Evolutionary conservation across 2,329 filamentous ascomycete species (phyloP), one percentile per base, ranked within the genome.

Genomic region (Colletotrichum eleusines): DNA sequence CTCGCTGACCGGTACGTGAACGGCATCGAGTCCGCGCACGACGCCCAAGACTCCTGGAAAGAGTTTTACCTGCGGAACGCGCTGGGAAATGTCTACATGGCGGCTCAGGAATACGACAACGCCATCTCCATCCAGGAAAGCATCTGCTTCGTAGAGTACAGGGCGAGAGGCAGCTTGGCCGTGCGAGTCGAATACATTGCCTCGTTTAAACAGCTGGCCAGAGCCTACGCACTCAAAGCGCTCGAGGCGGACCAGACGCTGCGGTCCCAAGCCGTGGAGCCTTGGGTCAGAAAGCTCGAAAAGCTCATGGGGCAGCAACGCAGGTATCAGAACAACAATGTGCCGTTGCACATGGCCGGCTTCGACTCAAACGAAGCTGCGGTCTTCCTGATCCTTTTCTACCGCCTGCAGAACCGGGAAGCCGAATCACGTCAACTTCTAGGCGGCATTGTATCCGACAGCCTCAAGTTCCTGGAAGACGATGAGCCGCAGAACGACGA

Each of bases 361-460:
- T 81, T 81, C 0, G 82, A 84, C 42, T 77, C 83, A 70, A 84
- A 84, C 61, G 78, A 79, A 2, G 82, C 82, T 0, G 78, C 80
- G 20, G 79, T 84, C 28, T 84, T 82, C 71, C 77, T 83, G 14
- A 77, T 80, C 1, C 75, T 82, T 18, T 78, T 83, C 63, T 80
- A 82, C 71, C 79, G 80, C 0, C 76, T 81, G 2, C 72, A 77
- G 0, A 77, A 78, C 4, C 72, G 77, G 31, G 74, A 68, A 6
- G 48, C 62, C 0, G 78, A 79, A 5, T 77, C 82, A 0, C 73
- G 75, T 2, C 63, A 69, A 3, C 73, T 82, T 26, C 76, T 84
- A 2, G 70, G 75, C 1, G 75, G 70, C 1, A 76, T 83, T 28
- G 77, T 84, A 18, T 73, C 77, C 18, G 81, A 83, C 31, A 82